phyloP scores from a whole-genome alignment of 495 filamentous ascomycete genomes.

The Podospora appendiculata region DNA sequence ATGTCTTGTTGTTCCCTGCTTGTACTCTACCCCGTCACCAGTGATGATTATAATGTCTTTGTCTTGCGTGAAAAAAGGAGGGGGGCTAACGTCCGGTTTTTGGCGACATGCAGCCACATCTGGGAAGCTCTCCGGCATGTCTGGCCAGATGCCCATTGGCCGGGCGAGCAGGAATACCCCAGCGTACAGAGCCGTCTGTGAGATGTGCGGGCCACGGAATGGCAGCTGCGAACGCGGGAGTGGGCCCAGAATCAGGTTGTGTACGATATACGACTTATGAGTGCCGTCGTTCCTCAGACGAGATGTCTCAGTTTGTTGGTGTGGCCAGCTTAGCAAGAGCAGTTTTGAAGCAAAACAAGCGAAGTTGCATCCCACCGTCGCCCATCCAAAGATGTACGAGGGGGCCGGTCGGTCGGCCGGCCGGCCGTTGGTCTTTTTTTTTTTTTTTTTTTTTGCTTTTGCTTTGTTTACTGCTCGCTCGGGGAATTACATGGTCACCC shows the following conservation, averaged over 20 bases:
- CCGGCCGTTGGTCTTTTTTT: too few species aligned
- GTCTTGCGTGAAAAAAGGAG: too few species aligned
- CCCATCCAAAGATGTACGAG: too few species aligned
- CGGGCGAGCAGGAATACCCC: constrained; percentile 51
- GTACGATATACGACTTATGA: constrained; percentile 4
- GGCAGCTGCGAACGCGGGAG: neutral
- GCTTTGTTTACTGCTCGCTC: too few species aligned
- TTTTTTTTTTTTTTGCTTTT: too few species aligned
- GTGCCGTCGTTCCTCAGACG: neutral
- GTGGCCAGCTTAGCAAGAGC: constrained; percentile 1
- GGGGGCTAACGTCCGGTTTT: neutral
- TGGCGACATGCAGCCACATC: constrained; percentile 57
- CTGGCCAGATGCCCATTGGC: constrained; percentile 81
- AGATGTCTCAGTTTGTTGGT: constrained; percentile 15
- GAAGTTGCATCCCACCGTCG: neutral
- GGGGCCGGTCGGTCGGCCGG: too few species aligned
- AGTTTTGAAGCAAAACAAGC: neutral
- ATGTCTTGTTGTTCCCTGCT: constrained; percentile 2
- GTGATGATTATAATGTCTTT: too few species aligned
- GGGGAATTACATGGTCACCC: too few species aligned
- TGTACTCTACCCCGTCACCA: too few species aligned
- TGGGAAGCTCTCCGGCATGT: constrained; percentile 80
- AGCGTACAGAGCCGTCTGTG: constrained; percentile 27
- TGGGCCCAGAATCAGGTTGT: neutral
- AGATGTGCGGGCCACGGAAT: neutral